Base-by-base conservation (phyloP, 164 flowering plant species). In the Vitis cinerea region DNA sequence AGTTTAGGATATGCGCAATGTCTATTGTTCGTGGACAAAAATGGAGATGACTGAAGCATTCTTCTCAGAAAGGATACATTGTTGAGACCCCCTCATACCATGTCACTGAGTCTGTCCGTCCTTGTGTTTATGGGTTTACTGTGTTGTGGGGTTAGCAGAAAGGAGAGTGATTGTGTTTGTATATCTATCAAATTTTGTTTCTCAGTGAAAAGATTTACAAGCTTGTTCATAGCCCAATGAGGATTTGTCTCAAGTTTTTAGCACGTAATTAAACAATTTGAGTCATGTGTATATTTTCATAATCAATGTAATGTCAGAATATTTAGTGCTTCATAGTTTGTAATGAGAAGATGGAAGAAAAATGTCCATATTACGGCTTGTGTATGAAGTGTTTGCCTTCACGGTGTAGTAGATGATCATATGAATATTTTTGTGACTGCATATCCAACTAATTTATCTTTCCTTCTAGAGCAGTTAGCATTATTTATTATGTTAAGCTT, bases 121-220 rank as follows among this genome's bases (percentile, higher is more conserved):
- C 44, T 37, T 37, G 44, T 3, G 44, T 64, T 0, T 15, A 54
- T 72, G 3, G 53, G 47, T 51, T 60, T 67, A 60, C 31, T 37
- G 51, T 17, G 1, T n/a, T 63, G 59, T 63, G 63, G 60, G 64
- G 67, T 13, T 47, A 58, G 68, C 6, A 6, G 17, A 50, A 17
- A 48, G 65, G 50, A 16, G 61, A 51, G 67, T 23, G 48, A 31
- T 15, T 61, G 57, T 65, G 55, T 75, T 37, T 60, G 71, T 67
- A 63, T 63, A 59, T 72, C 76, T 69, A 66, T 69, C 71, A 66
- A 70, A 65, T 76, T 75, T 75, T 66, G 71, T 58, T 44, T 16
- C 70, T 50, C 57, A 71, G 64, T 66, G 66, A 65, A 53, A 49
- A 9, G 68, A 61, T 29, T 19, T 17, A 65, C 23, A 29, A 47